phyloP scores from a whole-genome alignment of 345 rosid species.

The Draba incana region DNA sequence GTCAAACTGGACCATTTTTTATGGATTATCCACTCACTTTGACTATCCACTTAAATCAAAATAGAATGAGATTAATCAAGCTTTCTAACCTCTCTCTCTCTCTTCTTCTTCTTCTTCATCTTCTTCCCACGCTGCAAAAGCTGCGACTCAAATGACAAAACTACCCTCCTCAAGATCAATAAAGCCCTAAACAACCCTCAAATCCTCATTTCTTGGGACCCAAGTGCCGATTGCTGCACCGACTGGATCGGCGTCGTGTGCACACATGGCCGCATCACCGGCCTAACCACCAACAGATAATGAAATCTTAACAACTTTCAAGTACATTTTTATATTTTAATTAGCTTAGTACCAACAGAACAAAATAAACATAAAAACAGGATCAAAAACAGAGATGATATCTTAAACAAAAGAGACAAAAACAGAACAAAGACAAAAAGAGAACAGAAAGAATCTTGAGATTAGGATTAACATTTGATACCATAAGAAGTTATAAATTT shows the following conservation, averaged over 20 bases:
- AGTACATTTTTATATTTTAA: not conserved
- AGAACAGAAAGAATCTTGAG: conserved; percentile 32
- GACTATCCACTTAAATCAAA: conserved; percentile 4
- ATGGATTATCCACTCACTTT: not conserved
- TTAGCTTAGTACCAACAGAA: too few relatives aligned
- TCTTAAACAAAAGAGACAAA: conserved; percentile 37
- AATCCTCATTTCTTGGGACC: conserved; percentile 65
- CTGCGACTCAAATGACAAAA: conserved; percentile 60
- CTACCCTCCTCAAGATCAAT: conserved; percentile 60
- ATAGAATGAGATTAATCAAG: conserved; percentile 18
- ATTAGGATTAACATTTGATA: conserved; percentile 14
- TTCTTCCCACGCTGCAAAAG: conserved; percentile 6
- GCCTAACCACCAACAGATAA: conserved; percentile 45
- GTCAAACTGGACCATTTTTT: not conserved
- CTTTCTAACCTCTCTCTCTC: conserved; percentile 13
- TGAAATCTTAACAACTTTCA: too few relatives aligned
- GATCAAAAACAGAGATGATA: conserved; percentile 24
- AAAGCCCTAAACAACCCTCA: conserved; percentile 59
- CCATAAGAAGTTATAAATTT: conserved; percentile 20
- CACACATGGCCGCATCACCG: conserved; percentile 54
- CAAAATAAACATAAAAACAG: conserved; percentile 28
- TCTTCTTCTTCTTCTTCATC: not conserved
- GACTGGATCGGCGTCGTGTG: conserved; percentile 65
- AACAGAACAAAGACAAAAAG: conserved; percentile 30
- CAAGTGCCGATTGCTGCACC: conserved; percentile 65